Conservation (phyloP, 176 grass and related monocot species). For the Oryza brachyantha region DNA sequence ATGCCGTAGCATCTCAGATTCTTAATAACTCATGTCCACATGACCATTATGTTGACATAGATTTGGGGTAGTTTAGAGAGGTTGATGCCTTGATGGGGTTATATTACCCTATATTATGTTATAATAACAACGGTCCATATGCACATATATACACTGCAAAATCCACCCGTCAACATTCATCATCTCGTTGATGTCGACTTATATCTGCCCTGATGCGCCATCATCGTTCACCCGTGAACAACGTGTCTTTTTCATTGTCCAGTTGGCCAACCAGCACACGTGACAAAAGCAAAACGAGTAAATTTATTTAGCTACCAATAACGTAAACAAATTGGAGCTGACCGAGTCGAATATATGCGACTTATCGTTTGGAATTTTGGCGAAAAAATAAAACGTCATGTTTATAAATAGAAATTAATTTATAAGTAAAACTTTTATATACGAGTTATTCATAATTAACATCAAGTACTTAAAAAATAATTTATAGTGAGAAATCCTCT, state of each 20-base stretch:
- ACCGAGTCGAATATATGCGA: not conserved
- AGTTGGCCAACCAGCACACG: not conserved
- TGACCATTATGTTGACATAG: not conserved
- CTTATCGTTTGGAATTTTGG: no score
- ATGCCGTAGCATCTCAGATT: not conserved
- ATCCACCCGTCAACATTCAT: not conserved
- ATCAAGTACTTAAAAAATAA: no score
- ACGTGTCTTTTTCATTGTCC: not conserved
- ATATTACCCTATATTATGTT: no score
- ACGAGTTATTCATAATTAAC: no score
- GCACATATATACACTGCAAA: not conserved
- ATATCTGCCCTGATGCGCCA: not conserved
- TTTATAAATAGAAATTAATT: no score
- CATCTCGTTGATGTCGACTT: not conserved
- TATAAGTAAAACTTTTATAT: no score
- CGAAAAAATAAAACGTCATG: no score
- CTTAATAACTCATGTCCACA: not conserved
- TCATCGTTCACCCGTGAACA: conserved; percentile 1
- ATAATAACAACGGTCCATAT: not conserved
- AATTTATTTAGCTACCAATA: not conserved
- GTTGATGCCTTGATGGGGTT: no score
- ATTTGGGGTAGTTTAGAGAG: not conserved
- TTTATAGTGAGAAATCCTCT: no score
- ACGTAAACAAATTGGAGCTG: not conserved
- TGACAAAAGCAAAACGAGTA: not conserved